Evolutionary conservation across 805 yeast genomes (phyloP).

Genomic region (Candida dajiaensis): DNA sequence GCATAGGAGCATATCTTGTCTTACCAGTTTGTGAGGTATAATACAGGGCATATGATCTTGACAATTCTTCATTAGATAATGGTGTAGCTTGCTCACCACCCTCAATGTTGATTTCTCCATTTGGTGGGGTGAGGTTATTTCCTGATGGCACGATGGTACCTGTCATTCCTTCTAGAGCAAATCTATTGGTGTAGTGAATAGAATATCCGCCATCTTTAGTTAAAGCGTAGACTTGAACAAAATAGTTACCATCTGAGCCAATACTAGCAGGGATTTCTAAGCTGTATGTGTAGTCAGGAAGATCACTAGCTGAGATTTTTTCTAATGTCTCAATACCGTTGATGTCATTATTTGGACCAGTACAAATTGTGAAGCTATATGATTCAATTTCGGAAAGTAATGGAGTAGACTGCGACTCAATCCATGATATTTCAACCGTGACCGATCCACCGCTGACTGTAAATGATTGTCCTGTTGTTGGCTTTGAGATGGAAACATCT

Average conservation of each 20-base stretch:
- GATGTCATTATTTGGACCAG: constrained; percentile 58
- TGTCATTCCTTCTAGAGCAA: constrained; percentile 63
- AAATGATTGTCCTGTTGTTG: constrained; percentile 15
- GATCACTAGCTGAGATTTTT: constrained; percentile 22
- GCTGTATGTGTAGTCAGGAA: constrained; percentile 30
- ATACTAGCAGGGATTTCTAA: constrained; percentile 38
- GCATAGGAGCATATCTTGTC: constrained; percentile 89
- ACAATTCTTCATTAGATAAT: constrained; percentile 32
- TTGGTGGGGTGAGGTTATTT: constrained; percentile 29
- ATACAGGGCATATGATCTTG: constrained; percentile 55
- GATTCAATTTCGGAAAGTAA: constrained; percentile 34
- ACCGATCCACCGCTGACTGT: constrained; percentile 22
- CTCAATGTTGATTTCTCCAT: constrained; percentile 25
- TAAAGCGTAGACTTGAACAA: constrained; percentile 58
- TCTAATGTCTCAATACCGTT: constrained; percentile 31
- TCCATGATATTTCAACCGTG: constrained; percentile 39
- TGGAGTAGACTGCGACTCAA: constrained; percentile 47
- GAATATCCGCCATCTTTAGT: constrained; percentile 36
- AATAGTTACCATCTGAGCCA: constrained; percentile 65
- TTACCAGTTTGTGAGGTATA: constrained; percentile 76
- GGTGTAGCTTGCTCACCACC: constrained; percentile 31
- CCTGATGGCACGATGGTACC: constrained; percentile 44
- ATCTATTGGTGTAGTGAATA: constrained; percentile 63
- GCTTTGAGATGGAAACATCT: constrained; percentile 27
- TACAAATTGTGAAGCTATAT: constrained; percentile 55